Evolutionary conservation across 495 filamentous ascomycete genomes (phyloP).

Genomic region (Hypoxylon rickii): DNA sequence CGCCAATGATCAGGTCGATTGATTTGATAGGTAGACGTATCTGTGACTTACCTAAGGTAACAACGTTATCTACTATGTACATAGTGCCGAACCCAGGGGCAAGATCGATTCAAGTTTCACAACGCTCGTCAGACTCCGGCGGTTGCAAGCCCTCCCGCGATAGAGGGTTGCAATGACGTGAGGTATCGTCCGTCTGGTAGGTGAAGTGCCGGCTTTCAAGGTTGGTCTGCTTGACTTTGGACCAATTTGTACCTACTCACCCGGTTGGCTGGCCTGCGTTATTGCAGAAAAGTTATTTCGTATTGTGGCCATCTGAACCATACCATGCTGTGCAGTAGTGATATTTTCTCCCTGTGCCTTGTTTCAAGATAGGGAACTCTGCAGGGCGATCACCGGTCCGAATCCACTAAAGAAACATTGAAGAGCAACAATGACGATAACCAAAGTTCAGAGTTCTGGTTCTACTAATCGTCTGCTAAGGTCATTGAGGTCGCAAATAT

Average conservation of each 20-base stretch:
- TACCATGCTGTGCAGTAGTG: not conserved
- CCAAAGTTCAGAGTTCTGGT: conserved; percentile 3
- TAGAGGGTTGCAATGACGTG: conserved; percentile 26
- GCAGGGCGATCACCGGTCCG: conserved; percentile 12
- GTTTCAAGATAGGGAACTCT: conserved; percentile 15
- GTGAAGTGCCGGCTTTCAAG: too few relatives aligned
- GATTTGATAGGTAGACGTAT: conserved; percentile 5
- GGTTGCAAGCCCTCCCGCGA: conserved; percentile 14
- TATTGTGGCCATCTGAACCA: not conserved
- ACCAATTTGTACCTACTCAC: too few relatives aligned
- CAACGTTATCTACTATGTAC: conserved; percentile 28
- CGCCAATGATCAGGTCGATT: not conserved
- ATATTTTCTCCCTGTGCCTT: conserved; percentile 1
- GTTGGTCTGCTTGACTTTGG: too few relatives aligned
- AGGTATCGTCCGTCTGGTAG: conserved; percentile 3
- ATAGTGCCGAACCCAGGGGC: too few relatives aligned
- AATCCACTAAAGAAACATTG: not conserved
- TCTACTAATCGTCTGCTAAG: too few relatives aligned
- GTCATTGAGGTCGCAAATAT: too few relatives aligned
- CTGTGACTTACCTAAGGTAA: not conserved
- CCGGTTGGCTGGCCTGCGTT: too few relatives aligned
- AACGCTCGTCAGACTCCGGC: conserved; percentile 25
- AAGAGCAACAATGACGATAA: conserved; percentile 8
- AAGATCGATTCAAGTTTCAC: conserved; percentile 27
- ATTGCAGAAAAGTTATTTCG: not conserved